Percentiles rank a stretch among this genome's conserved stretches.
These are phyloP conservation scores for Boletus vinaceobasis DNA, from an alignment of 768 basidiomycete genomes.

Conservation along the genomic window DNA sequence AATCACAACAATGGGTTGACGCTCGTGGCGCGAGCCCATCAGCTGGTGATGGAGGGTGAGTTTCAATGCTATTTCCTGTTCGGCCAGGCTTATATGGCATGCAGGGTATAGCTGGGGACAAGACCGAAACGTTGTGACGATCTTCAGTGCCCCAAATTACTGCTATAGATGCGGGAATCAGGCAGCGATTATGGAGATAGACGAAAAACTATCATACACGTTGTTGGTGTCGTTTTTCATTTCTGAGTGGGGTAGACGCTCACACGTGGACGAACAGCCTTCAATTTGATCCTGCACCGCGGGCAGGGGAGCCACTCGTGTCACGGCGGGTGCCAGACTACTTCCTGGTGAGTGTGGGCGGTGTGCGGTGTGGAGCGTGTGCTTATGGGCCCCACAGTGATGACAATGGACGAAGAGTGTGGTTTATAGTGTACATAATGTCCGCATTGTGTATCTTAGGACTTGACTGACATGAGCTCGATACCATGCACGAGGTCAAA, in stretches of 20 bases:
- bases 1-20: slow-evolving; percentile 99
- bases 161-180: slow-evolving; percentile 99
- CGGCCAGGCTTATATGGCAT: slow-evolving; percentile 3
- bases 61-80: slow-evolving; percentile 10
- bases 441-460: slow-evolving; percentile 21
- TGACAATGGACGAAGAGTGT: slow-evolving; percentile 4
- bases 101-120: slow-evolving; percentile 95
- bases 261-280: slow-evolving; percentile 57
- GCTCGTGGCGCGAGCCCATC: slow-evolving; percentile 90
- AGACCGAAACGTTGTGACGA: slow-evolving; percentile 98
- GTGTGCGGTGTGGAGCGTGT: slow-evolving; percentile 24
- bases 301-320: slow-evolving; percentile 97
- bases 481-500: slow-evolving; percentile 1
- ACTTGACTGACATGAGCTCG: background rate
- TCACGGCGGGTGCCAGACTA: slow-evolving; percentile 93
- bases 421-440: slow-evolving; percentile 23
- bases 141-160: slow-evolving; percentile 99
- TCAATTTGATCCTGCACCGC: slow-evolving; percentile 99
- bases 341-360: slow-evolving; percentile 72
- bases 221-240: slow-evolving; percentile 53
- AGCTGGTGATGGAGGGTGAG: slow-evolving; percentile 95
- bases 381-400: slow-evolving; percentile 20
- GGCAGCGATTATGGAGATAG: slow-evolving; percentile 99
- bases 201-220: slow-evolving; percentile 94
- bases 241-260: slow-evolving; percentile 1